Evolutionary conservation across 768 basidiomycete species (phyloP), one percentile per base, ranked within the genome.

Genomic region (Leccinum longicurvipes): DNA sequence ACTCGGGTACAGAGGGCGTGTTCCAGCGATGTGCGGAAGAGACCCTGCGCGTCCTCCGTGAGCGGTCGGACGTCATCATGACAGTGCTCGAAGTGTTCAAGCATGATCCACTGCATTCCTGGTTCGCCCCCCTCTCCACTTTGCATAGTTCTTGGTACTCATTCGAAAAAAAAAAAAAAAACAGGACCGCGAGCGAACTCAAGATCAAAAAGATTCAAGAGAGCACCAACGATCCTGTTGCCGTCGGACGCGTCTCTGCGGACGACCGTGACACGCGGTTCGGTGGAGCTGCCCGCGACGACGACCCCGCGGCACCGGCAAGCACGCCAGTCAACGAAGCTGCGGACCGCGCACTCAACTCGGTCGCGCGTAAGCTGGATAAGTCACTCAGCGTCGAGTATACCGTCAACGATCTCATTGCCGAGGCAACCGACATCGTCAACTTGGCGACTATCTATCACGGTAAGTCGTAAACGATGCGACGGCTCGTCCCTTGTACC

Each of bases 81-180:
- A 98, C 95, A 1, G 89, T 99, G 4, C 78, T 99, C 34, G 95
- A 97, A 65, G 96, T 98, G 14, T 97, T 98, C 83, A 93, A 91
- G 70, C 84, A 96, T 66, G 96, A 99, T 70, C 96, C 97, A 6
- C 79, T 99, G 19, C 91, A 98, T 63, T 87, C 84, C 28, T 98
- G 96, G 95, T 93, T 48, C 32, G 83, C 61, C 54, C 4, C 1
- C n/a, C 14, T 19, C 11, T 58, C 34, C 28, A n/a, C 47, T 12
- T 21, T 7, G 25, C 50, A n/a, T n/a, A n/a, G 34, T 45, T 11
- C 25, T 29, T 24, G 17, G n/a, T n/a, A 2, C 47, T 57, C 14
- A 41, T 27, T n/a, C n/a, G n/a, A n/a, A n/a, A n/a, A n/a, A n/a
- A n/a, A n/a, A n/a, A n/a, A n/a, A n/a, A n/a, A 4, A 25, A 14